These are phyloP conservation scores for Fusarium devonianum DNA, from an alignment of 2,329 filamentous ascomycete species.

Conservation along the genomic window DNA sequence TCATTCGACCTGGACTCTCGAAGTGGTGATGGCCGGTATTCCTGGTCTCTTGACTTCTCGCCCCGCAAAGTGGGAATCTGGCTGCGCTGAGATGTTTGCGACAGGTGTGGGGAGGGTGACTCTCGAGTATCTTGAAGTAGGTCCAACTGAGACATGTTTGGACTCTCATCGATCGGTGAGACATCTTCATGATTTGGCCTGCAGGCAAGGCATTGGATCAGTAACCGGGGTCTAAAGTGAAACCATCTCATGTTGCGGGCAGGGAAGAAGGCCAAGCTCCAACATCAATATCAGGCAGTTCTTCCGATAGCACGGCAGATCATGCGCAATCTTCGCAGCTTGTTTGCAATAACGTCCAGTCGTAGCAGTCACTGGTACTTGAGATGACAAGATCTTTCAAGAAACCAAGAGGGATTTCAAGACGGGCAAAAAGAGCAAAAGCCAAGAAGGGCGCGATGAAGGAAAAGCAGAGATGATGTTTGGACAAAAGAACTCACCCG, in stretches of 20 bases:
- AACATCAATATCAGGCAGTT: neutral
- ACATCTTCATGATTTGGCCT: constrained; percentile 50
- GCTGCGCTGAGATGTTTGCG: constrained; percentile 42
- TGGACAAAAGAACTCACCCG: constrained; percentile 50
- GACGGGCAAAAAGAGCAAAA: constrained; percentile 15
- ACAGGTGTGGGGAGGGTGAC: constrained; percentile 21
- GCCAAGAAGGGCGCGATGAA: constrained; percentile 19
- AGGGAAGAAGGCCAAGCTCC: neutral
- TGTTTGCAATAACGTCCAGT: neutral
- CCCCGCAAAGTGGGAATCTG: constrained; percentile 62
- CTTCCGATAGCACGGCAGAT: no score
- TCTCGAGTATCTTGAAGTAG: constrained; percentile 27
- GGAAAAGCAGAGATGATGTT: constrained; percentile 2
- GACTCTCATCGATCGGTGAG: constrained; percentile 60
- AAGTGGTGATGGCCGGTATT: constrained; percentile 47
- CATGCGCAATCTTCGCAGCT: neutral
- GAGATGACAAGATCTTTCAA: neutral
- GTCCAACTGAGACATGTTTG: constrained; percentile 47
- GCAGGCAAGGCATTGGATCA: constrained; percentile 36
- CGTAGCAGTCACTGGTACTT: neutral
- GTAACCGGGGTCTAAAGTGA: constrained; percentile 16
- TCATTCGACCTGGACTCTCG: constrained; percentile 48
- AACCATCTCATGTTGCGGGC: constrained; percentile 22
- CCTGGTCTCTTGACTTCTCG: constrained; percentile 56
- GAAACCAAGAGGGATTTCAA: constrained; percentile 2